These are phyloP conservation scores for Trichophyton equinum DNA, from an alignment of 2,329 filamentous ascomycete genomes.

Conservation along the genomic window DNA sequence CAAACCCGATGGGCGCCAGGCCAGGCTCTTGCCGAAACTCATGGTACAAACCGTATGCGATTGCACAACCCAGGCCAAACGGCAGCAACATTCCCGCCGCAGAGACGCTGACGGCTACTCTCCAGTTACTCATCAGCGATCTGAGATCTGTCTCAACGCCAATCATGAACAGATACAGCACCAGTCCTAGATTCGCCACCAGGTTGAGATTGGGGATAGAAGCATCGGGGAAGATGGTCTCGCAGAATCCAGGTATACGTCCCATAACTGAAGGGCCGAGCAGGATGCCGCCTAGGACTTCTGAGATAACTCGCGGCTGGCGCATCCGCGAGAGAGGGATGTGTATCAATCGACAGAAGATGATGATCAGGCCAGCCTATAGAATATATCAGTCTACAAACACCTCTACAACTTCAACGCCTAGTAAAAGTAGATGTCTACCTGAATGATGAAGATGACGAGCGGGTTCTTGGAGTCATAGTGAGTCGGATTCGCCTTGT, in stretches of 20 bases:
- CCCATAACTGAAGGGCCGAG: conserved; percentile 82
- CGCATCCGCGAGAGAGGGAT: conserved; percentile 64
- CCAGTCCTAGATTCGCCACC: conserved; percentile 70
- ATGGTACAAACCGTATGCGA: conserved; percentile 69
- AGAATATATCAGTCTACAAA: no score
- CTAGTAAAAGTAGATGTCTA: conserved; percentile 18
- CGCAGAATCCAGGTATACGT: conserved; percentile 64
- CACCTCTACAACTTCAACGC: no score
- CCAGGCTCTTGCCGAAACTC: conserved; percentile 51
- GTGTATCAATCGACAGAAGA: conserved; percentile 61
- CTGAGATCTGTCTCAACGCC: conserved; percentile 76
- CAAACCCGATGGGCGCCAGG: conserved; percentile 47
- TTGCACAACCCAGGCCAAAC: conserved; percentile 67
- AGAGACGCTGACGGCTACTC: conserved; percentile 62
- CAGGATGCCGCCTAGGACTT: conserved; percentile 73
- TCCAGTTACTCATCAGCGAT: conserved; percentile 68
- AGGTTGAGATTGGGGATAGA: conserved; percentile 65
- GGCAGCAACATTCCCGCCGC: conserved; percentile 68
- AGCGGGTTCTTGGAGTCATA: conserved; percentile 63
- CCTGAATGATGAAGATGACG: conserved; percentile 64
- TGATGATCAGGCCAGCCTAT: conserved; percentile 61
- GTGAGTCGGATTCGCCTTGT: conserved; percentile 54
- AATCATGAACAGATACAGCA: conserved; percentile 78
- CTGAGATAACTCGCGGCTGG: conserved; percentile 71
- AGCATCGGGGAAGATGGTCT: conserved; percentile 60